Conservation (phyloP, 768 basidiomycete species). For the Crassisporium funariophilum region DNA sequence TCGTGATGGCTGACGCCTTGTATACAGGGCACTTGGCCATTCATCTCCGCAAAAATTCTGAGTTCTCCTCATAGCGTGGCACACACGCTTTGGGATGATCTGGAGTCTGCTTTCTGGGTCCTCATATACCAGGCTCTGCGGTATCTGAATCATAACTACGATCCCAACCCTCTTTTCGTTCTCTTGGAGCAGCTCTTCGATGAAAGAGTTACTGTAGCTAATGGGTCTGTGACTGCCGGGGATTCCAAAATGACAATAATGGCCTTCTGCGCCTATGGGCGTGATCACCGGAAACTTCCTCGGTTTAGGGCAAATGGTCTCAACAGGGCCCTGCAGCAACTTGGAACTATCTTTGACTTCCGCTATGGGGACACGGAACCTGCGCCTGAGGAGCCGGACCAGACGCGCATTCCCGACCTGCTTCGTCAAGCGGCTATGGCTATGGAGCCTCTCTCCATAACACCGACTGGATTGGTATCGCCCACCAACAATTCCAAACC, state of each 20-base stretch:
- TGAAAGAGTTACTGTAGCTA: too few species aligned
- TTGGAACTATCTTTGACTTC: background rate
- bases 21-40: background rate
- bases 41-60: background rate
- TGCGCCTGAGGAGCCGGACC: background rate
- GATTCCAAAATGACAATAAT: too few species aligned
- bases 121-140: background rate
- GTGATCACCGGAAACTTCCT: too few species aligned
- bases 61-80: background rate
- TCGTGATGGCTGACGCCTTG: background rate
- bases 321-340: background rate
- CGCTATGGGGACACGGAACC: background rate
- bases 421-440: background rate
- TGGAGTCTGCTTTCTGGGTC: background rate
- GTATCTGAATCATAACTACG: background rate
- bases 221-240: too few species aligned
- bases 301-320: too few species aligned
- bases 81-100: background rate
- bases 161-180: background rate
- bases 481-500: background rate
- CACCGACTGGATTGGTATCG: background rate
- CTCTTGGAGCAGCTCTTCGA: background rate
- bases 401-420: background rate
- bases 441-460: background rate
- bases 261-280: too few species aligned